Percentiles rank a stretch among this genome's conserved stretches.
phyloP scores from a whole-genome alignment of 768 basidiomycete genomes.

The Kondoa subrosea region DNA sequence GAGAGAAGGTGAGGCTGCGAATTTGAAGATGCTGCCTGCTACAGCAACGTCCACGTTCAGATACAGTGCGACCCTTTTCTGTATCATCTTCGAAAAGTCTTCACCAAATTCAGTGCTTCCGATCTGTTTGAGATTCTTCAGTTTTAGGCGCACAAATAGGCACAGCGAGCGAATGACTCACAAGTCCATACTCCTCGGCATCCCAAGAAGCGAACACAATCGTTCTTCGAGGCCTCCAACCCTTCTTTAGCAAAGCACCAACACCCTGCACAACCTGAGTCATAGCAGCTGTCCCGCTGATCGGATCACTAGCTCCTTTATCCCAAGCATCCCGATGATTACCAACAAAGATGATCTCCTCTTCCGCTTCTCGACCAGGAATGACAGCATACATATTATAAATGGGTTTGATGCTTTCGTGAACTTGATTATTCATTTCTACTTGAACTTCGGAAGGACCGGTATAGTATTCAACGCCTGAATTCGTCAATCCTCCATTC shows the following conservation, averaged over 20 bases:
- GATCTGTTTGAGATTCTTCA: conserved; percentile 43
- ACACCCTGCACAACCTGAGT: conserved; percentile 62
- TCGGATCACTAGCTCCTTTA: conserved; percentile 61
- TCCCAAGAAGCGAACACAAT: conserved; percentile 62
- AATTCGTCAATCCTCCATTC: conserved; percentile 29
- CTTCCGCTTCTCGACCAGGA: conserved; percentile 54
- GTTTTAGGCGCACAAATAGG: background rate
- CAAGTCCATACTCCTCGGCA: conserved; percentile 41
- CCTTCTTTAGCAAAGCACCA: conserved; percentile 47
- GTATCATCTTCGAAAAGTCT: conserved; percentile 69
- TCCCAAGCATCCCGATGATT: conserved; percentile 68
- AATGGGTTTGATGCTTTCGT: conserved; percentile 64
- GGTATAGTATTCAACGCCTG: conserved; percentile 34
- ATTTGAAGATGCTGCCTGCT: conserved; percentile 48
- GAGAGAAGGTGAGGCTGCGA: conserved; percentile 58
- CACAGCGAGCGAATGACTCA: background rate
- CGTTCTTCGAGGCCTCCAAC: conserved; percentile 70
- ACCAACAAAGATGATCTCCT: conserved; percentile 73
- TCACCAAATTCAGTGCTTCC: conserved; percentile 90
- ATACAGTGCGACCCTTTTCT: conserved; percentile 64
- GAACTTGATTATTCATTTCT: conserved; percentile 52
- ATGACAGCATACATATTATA: conserved; percentile 78
- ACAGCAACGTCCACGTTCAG: conserved; percentile 47
- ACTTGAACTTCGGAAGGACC: conserved; percentile 39
- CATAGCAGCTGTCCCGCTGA: conserved; percentile 59